Evolutionary conservation across 192 early-diverging fungal genomes (phyloP), one percentile per base, ranked within the genome.

Genomic region (Funneliformis geosporum): DNA sequence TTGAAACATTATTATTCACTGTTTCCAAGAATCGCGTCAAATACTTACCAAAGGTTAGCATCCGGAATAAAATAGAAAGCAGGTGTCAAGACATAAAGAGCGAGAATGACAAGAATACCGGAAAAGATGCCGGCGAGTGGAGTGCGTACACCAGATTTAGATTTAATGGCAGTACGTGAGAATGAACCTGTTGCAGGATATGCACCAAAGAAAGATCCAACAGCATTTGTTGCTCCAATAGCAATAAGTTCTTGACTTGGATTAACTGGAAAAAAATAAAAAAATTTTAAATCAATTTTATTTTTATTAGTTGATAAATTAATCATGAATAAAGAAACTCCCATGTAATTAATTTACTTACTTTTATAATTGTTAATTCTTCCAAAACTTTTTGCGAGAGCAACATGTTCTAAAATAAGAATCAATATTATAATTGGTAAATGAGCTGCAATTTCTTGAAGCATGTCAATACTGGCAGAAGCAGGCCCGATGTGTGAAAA

Each of bases 161-260:
- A 89, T 86, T 96, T 97, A 83, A 99, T 91, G 62, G 96, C 96
- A 0, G 94, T 93, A 60, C 97, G 93, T 14, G 95, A 96, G 87
- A 99, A 97, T 9, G 95, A 96, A 60, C 96, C 97, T 18, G 97
- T 97, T 1, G 94, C 89, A 25, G 96, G 93, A 86, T 93, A 96
- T 11, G 90, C 94, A 70, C 92, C 89, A 83, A 99, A 93, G 84
- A 97, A 96, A 8, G 94, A 92, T 11, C 91, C 95, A 80, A 94
- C 80, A 27, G 94, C 80, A 87, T 99, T 99, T 38, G 94, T 91
- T n/a, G 93, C 25, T 40, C 97, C 97, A 44, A 99, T 89, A 0
- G 96, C 92, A 67, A 96, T 90, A 39, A 95, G 82, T 83, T 99
- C 97, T 88, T 99, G 96, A 86, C 93, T 95, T 69, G 93, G 83